Percentiles rank a stretch among this genome's conserved stretches.
Evolutionary conservation across 2,329 filamentous ascomycete species (phyloP).

Genomic region (Akanthomyces muscarius): DNA sequence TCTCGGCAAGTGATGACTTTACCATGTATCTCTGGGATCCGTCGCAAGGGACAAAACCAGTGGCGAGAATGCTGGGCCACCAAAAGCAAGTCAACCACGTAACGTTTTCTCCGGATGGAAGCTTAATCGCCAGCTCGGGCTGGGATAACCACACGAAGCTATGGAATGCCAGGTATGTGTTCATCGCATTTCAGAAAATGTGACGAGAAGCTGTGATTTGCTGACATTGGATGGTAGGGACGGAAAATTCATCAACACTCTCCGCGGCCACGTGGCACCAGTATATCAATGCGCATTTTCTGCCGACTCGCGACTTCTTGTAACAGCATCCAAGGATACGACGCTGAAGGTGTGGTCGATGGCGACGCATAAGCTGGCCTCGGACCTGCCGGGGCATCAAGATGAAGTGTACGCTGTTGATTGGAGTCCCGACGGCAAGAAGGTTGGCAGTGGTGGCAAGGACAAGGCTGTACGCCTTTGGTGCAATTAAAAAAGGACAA

Average conservation of each 20-base stretch:
- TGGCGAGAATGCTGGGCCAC: constrained; percentile 86
- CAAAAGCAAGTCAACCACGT: constrained; percentile 97
- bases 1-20: constrained; percentile 91
- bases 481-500: constrained; percentile 47
- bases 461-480: constrained; percentile 74
- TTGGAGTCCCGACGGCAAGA: constrained; percentile 87
- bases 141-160: constrained; percentile 96
- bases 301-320: constrained; percentile 82
- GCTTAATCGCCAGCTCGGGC: constrained; percentile 78
- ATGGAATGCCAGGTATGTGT: constrained; percentile 68
- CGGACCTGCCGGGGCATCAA: constrained; percentile 81
- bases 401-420: constrained; percentile 94
- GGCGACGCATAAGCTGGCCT: constrained; percentile 71
- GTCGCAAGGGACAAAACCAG: constrained; percentile 69
- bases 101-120: constrained; percentile 85
- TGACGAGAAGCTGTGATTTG: constrained; percentile 21
- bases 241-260: constrained; percentile 76
- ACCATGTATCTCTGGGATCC: constrained; percentile 97
- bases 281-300: constrained; percentile 94
- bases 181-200: constrained; percentile 40
- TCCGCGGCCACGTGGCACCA: constrained; percentile 82
- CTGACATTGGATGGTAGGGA: constrained; percentile 40
- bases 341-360: constrained; percentile 96
- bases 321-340: constrained; percentile 85
- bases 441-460: constrained; percentile 86